Conservation (phyloP, 495 filamentous ascomycete species). For the Trichoderma parareesei region DNA sequence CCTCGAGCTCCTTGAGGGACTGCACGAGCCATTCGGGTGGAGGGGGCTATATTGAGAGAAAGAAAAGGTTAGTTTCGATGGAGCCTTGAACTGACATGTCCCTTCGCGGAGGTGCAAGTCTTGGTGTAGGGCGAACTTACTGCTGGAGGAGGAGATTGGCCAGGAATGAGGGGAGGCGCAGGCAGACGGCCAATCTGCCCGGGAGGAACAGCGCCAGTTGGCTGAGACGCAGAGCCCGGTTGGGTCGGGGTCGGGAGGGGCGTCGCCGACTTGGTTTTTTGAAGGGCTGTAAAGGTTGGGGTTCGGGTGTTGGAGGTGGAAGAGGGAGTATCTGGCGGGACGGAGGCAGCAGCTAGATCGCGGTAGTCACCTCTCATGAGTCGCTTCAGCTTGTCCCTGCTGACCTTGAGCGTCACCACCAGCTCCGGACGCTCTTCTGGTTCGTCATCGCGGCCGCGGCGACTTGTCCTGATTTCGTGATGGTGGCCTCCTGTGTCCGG, state of each 20-base stretch:
- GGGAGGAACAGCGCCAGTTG: constrained; percentile 22
- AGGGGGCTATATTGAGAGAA: constrained; percentile 52
- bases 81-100: neutral
- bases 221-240: neutral
- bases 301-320: constrained; percentile 19
- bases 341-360: constrained; percentile 20
- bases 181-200: constrained; percentile 58
- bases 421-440: constrained; percentile 58
- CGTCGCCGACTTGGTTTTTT: constrained; percentile 41
- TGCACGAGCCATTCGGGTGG: constrained; percentile 71
- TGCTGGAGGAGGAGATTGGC: constrained; percentile 40
- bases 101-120: neutral
- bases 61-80: constrained; percentile 12
- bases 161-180: constrained; percentile 49
- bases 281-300: constrained; percentile 29
- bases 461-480: constrained; percentile 59
- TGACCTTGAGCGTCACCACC: constrained; percentile 66
- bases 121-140: constrained; percentile 40
- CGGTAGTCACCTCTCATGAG: constrained; percentile 38
- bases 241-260: constrained; percentile 28
- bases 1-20: constrained; percentile 55
- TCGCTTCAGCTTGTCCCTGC: constrained; percentile 53
- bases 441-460: constrained; percentile 55
- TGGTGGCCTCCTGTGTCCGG: constrained; percentile 65
- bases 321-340: constrained; percentile 31